Base-by-base conservation (phyloP, 768 basidiomycete genomes). In the Serendipita sp. region DNA sequence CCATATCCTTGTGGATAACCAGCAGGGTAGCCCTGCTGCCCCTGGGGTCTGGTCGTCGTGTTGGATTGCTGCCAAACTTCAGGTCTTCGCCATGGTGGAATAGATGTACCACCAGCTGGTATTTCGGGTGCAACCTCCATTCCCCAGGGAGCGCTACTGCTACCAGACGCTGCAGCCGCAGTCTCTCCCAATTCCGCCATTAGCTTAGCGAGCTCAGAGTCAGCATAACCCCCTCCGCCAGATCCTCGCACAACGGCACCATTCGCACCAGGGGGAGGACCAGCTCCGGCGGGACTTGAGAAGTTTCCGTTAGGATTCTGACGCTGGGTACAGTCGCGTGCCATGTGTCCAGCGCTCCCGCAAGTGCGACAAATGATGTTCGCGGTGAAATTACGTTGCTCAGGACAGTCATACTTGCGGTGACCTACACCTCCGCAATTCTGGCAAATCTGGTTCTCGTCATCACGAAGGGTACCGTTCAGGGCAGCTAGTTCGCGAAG, bases 351-450 rank as follows among this genome's bases (percentile, higher is more conserved):
- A 42, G 93, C 92, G 70, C 91, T 94, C 65, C 95, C 95, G 73
- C 96, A 99, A 70, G 94, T 84, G 70, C 92, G 93, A 79, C 96
- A 99, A 71, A 97, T 95, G 77, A 99, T 94, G 78, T 95, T 95
- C 76, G 96, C 96, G 68, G 91, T 94, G 77, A 93, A 98, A 77
- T 96, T 96, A 73, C 89, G 85, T 74, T 96, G 91, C 75, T 97
- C 91, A 17, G 94, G 93, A 73, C 96, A 99, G 74, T 98, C 96
- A 77, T 92, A 98, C 83, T 97, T 94, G 75, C 95, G 87, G 71
- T 97, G 94, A 64, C 93, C 93, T 66, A 92, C 82, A 61, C 86
- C 86, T 70, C 89, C 91, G 72, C 90, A 94, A 71, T 95, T 95
- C 76, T 98, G 94, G 76, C 96, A 99, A 65, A 97, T 85, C 75